Evolutionary conservation across 768 basidiomycete genomes (phyloP).

Genomic region (Boletus vinaceobasis): DNA sequence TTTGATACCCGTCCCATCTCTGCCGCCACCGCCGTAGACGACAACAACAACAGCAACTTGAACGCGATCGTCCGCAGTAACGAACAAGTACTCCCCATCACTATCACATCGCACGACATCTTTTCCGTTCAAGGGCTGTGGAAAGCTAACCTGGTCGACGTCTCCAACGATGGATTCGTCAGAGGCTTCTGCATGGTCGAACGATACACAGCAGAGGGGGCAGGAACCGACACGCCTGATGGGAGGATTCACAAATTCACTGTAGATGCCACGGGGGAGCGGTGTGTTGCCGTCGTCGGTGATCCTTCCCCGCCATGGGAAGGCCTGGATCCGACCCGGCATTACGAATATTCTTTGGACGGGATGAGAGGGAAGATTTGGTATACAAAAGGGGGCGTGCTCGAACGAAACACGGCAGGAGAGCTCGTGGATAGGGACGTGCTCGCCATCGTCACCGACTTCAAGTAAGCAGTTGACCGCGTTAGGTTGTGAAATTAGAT

Average conservation of each 20-base stretch:
- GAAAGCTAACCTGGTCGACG: conserved; percentile 14
- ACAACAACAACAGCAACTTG: background rate
- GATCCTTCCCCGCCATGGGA: conserved; percentile 8
- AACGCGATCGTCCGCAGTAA: conserved; percentile 7
- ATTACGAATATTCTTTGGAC: conserved; percentile 10
- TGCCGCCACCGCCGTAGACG: background rate
- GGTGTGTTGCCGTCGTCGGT: conserved; percentile 11
- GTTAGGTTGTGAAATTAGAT: background rate
- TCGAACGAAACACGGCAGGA: background rate
- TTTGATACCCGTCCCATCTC: background rate
- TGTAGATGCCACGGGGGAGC: conserved; percentile 17
- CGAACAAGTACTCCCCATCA: conserved; percentile 8
- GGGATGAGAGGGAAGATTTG: conserved; percentile 13
- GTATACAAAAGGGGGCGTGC: conserved; percentile 4
- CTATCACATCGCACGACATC: conserved; percentile 7
- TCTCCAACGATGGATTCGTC: conserved; percentile 14
- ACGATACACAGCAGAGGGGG: background rate
- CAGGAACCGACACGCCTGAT: background rate
- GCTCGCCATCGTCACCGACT: conserved; percentile 11
- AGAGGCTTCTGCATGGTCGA: conserved; percentile 8
- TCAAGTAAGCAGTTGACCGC: background rate
- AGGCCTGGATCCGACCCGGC: background rate
- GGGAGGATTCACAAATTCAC: conserved; percentile 11
- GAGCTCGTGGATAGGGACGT: background rate
- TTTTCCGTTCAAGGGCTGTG: conserved; percentile 9